A percentile compares a stretch with the other conserved stretches of the same genome.
phyloP scores from a whole-genome alignment of 331 rosid genomes.

The Rosa hybrid region DNA sequence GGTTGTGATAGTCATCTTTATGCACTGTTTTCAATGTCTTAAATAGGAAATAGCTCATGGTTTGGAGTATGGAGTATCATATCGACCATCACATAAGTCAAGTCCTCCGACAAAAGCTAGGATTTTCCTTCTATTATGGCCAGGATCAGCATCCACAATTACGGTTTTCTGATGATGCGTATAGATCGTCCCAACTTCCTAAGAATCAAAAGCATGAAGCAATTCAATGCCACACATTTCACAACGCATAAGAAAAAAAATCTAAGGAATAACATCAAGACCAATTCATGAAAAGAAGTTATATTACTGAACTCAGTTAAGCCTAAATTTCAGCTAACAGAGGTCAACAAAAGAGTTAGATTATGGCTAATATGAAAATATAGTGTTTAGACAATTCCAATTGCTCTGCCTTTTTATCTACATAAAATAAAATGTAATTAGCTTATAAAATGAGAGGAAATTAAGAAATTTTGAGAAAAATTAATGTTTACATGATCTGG shows the following conservation, averaged over 20 bases:
- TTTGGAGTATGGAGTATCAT: slow-evolving; percentile 85
- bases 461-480: background rate
- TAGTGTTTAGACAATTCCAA: background rate
- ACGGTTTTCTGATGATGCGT: slow-evolving; percentile 99
- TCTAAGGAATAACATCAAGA: background rate
- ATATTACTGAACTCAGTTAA: background rate
- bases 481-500: background rate
- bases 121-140: slow-evolving; percentile 70
- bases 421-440: background rate
- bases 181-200: slow-evolving; percentile 94
- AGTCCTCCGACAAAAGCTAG: slow-evolving; percentile 97
- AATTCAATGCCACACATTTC: slow-evolving; percentile 28
- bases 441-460: background rate
- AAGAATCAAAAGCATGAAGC: slow-evolving; percentile 31
- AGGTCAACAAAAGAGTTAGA: background rate
- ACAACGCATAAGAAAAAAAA: background rate
- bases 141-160: slow-evolving; percentile 92
- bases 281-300: background rate
- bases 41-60: slow-evolving; percentile 69
- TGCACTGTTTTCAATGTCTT: slow-evolving; percentile 75
- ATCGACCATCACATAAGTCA: slow-evolving; percentile 94
- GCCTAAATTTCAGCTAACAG: background rate
- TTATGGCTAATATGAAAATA: background rate
- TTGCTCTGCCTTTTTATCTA: background rate
- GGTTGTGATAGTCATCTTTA: slow-evolving; percentile 95